A percentile compares a stretch with the other conserved stretches of the same genome.
phyloP scores from a whole-genome alignment of 352 stramenopile species.

The Thalassiosira pacifica region DNA sequence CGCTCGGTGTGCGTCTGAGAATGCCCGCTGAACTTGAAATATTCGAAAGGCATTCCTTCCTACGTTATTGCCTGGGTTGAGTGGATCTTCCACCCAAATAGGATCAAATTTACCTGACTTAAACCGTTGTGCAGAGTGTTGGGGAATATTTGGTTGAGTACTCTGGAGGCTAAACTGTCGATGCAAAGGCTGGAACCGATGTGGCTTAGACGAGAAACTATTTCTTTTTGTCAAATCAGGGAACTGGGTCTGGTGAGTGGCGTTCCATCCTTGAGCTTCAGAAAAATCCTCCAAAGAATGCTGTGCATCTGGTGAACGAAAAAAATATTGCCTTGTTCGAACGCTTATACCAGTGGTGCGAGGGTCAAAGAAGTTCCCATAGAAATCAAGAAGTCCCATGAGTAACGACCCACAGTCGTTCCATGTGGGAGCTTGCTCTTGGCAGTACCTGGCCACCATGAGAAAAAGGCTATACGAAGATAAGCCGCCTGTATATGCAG shows the following conservation, averaged over 20 bases:
- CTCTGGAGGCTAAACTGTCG: slow-evolving; percentile 55
- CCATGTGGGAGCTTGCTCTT: slow-evolving; percentile 80
- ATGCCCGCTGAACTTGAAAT: slow-evolving; percentile 81
- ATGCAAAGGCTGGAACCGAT: slow-evolving; percentile 51
- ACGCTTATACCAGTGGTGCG: slow-evolving; percentile 83
- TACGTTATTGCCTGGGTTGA: slow-evolving; percentile 95
- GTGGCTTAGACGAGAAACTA: slow-evolving; percentile 45
- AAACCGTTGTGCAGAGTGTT: slow-evolving; percentile 29
- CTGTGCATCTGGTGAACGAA: slow-evolving; percentile 61
- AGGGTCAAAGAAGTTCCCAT: slow-evolving; percentile 91
- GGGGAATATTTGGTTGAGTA: slow-evolving; percentile 35
- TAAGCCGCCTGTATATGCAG: slow-evolving; percentile 95
- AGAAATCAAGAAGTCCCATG: slow-evolving; percentile 98
- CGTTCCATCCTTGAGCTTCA: slow-evolving; percentile 40
- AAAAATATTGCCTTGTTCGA: slow-evolving; percentile 80
- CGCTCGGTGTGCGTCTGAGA: slow-evolving; percentile 84
- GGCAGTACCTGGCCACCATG: slow-evolving; percentile 94
- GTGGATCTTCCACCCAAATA: slow-evolving; percentile 95
- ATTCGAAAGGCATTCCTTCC: slow-evolving; percentile 96
- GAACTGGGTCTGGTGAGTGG: slow-evolving; percentile 37
- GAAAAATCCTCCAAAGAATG: slow-evolving; percentile 16
- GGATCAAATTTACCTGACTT: slow-evolving; percentile 88
- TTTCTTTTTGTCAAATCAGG: slow-evolving; percentile 47
- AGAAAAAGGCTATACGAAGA: slow-evolving; percentile 96
- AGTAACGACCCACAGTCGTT: slow-evolving; percentile 94